Base-by-base conservation (phyloP, 2,329 filamentous ascomycete species). In the Aspergillus sp. region DNA sequence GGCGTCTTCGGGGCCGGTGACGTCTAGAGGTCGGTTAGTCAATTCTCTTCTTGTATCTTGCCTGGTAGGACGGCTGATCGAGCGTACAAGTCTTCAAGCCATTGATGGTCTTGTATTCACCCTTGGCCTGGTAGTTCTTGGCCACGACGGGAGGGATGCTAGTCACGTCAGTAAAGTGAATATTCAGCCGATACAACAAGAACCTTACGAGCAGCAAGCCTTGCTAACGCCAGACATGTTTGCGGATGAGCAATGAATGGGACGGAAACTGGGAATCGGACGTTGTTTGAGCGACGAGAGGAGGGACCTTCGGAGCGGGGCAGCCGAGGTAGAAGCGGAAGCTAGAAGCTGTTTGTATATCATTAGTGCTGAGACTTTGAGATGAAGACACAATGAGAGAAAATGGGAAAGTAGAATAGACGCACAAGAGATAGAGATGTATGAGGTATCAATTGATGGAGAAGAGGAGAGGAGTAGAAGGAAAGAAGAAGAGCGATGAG, bases 51-150 rank as follows among this genome's bases (percentile, higher is more conserved):
- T 29, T 51, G 18, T 16, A 9, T 26, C 0, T 26, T 7, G 5
- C 5, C 5, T 7, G 26, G 26, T 26, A 9, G 6, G 6, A 7
- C 6, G 26, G 26, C 26, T 29, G 26, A 29, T 39, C 42, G 14
- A 12, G 24, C 76, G 6, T 70, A 84, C 81, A 88, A 4, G 85
- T 88, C 75, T 87, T 87, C 75, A 87, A 65, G 64, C 85, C 85
- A 74, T 85, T 81, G 68, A 86, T 77, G 58, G 80, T 82, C 66
- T 81, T 85, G 69, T 82, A 88, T 65, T 82, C 76, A 55, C 85
- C 85, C 73, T 87, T 87, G 60, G 77, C 73, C 66, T 82, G 72
- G 73, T 87, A 87, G 55, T 71, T 76, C 63, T 76, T 70, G 55
- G 74, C 67, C 24, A 78, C 66, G 42, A 78, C 71, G 29, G 77